These are phyloP conservation scores for Orbilia oligospora DNA, from an alignment of 2,329 filamentous ascomycete genomes.

Conservation along the genomic window DNA sequence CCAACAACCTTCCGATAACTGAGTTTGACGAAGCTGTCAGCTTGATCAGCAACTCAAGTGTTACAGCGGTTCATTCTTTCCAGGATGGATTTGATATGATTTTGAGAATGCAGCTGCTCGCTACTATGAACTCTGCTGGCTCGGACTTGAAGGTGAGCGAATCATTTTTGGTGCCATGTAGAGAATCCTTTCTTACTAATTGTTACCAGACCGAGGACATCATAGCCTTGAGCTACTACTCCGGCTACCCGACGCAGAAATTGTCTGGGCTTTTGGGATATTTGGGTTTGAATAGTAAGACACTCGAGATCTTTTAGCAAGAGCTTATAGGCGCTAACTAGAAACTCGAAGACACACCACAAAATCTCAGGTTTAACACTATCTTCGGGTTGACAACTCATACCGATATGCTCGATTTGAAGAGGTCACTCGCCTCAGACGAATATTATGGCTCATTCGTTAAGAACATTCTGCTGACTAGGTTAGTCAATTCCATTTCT, in stretches of 20 bases:
- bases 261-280: conserved; percentile 18
- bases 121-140: conserved; percentile 2
- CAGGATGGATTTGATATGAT: conserved; percentile 49
- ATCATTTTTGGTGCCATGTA: not conserved
- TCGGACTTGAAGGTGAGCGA: conserved; percentile 11
- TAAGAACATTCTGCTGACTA: conserved; percentile 23
- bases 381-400: conserved; percentile 6
- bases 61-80: conserved; percentile 23
- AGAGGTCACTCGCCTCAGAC: conserved; percentile 17
- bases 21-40: conserved; percentile 47
- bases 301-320: not conserved
- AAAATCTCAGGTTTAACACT: conserved; percentile 16
- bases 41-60: conserved; percentile 11
- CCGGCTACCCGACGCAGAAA: conserved; percentile 35
- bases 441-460: conserved; percentile 27
- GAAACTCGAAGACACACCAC: not conserved
- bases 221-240: conserved; percentile 38
- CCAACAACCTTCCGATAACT: conserved; percentile 9
- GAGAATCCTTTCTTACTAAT: conserved; percentile 11
- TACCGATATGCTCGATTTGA: conserved; percentile 15
- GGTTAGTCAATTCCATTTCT: not conserved
- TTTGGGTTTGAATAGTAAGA: conserved; percentile 21
- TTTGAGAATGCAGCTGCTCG: conserved; percentile 34
- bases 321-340: not conserved
- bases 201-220: conserved; percentile 38